Evolutionary conservation across 2,329 filamentous ascomycete species (phyloP), one percentile per base, ranked within the genome.

Genomic region (Aspergillus sp.): DNA sequence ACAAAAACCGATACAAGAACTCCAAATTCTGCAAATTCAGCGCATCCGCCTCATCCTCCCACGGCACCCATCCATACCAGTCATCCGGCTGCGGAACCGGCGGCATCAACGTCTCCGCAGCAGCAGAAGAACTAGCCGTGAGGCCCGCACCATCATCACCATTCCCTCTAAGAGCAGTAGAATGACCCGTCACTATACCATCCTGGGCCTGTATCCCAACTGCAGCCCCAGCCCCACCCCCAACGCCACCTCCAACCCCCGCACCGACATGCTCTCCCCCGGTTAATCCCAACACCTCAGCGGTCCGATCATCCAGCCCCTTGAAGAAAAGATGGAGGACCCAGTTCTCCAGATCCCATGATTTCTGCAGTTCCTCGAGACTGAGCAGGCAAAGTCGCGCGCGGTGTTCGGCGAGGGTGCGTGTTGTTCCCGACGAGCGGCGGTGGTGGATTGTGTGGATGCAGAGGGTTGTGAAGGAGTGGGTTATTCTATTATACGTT

Each of bases 311-410:
- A 59, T 82, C 80, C 2, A 80, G 63, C 45, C 78, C 80, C 6
- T 79, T 77, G 33, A 81, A 79, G 58, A 82, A 82, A 0, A 81
- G 66, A 58, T 81, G 73, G 3, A 81, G 63, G 0, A 81, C 76
- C 76, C 77, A 79, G 54, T 81, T 81, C 14, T 78, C 78, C 8
- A 81, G 65, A 49, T 81, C 78, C 80, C 79, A 82, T 0, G 76
- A 78, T 52, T 77, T 78, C 56, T 81, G 80, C 8, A 82, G 63
- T 58, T 82, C 80, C 50, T 79, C 74, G 0, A 82, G 62, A 0
- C 79, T 78, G 17, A 82, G 62, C 0, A 82, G 65, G 56, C 79
- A 82, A 0, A 82, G 58, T n/a, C 81, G 76, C 0, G 79, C 78
- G 25, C 80, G 72, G 54, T 81, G 77, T 57, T 82, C 79, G 14